These are phyloP conservation scores for Ilex aquifolium DNA, from an alignment of 257 asterid species.

Conservation along the genomic window DNA sequence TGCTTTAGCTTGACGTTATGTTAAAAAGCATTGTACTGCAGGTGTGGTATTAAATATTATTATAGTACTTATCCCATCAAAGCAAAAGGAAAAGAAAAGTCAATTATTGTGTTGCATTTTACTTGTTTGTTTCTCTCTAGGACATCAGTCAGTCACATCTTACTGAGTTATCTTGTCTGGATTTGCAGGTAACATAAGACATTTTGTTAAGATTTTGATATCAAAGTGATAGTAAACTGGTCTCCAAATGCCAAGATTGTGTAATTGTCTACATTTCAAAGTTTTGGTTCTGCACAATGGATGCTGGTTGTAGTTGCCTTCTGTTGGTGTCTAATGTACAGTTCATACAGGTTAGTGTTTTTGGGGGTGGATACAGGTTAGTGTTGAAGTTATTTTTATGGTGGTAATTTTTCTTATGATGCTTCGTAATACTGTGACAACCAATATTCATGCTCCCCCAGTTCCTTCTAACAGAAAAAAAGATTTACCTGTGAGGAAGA, in stretches of 20 bases:
- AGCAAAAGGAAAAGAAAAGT: no score
- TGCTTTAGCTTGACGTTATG: conserved; percentile 48
- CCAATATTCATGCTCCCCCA: no score
- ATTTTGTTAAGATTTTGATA: neutral
- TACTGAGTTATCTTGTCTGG: conserved; percentile 4
- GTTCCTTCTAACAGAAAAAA: no score
- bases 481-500: no score
- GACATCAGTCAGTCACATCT: neutral
- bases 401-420: no score
- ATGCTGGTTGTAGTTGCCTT: conserved; percentile 18
- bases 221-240: conserved; percentile 6
- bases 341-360: conserved; percentile 21
- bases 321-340: conserved; percentile 8
- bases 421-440: no score
- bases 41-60: conserved; percentile 29
- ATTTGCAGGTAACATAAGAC: conserved; percentile 31
- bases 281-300: conserved; percentile 15
- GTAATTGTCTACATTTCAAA: conserved; percentile 9
- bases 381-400: conserved; percentile 3
- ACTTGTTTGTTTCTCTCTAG: neutral
- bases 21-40: conserved; percentile 17
- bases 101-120: neutral
- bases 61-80: neutral
- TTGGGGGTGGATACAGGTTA: conserved; percentile 11
- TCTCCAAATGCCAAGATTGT: conserved; percentile 16